Conservation (phyloP, 108 stramenopile species). For the Nannochloropsis gaditana region DNA sequence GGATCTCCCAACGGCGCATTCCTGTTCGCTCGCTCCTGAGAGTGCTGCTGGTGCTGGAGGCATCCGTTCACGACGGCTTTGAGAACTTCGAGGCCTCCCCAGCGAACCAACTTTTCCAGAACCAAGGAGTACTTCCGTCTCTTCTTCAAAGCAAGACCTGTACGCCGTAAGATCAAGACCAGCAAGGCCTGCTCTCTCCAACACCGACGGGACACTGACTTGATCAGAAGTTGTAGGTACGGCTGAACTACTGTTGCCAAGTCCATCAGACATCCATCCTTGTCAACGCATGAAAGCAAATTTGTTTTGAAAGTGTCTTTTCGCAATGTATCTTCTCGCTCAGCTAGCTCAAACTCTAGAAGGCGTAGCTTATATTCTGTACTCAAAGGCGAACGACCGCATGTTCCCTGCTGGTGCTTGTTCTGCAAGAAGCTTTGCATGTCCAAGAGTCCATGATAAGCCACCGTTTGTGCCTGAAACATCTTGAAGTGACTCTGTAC, state of each 20-base stretch:
- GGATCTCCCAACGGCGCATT: neutral
- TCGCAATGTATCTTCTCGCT: neutral
- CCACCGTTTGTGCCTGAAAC: neutral
- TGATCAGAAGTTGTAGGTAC: neutral
- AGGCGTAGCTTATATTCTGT: neutral
- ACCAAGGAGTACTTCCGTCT: neutral
- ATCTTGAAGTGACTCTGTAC: neutral
- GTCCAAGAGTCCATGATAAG: neutral
- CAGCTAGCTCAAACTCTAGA: neutral
- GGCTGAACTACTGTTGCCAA: neutral
- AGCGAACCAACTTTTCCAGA: slow-evolving; percentile 5
- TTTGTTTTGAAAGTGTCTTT: neutral
- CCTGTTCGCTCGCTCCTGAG: neutral
- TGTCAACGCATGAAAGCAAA: neutral
- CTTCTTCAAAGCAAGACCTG: neutral
- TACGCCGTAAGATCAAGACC: neutral
- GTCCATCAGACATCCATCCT: slow-evolving; percentile 8
- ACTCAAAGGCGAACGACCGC: neutral
- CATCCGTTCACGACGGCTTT: neutral
- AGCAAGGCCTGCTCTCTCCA: slow-evolving; percentile 13
- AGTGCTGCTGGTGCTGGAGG: neutral
- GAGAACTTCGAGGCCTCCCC: neutral
- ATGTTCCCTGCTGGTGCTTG: neutral
- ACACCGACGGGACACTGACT: neutral
- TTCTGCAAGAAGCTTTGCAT: neutral